These are phyloP conservation scores for Cladorrhinum sp. DNA, from an alignment of 2,329 filamentous ascomycete species.

Conservation along the genomic window DNA sequence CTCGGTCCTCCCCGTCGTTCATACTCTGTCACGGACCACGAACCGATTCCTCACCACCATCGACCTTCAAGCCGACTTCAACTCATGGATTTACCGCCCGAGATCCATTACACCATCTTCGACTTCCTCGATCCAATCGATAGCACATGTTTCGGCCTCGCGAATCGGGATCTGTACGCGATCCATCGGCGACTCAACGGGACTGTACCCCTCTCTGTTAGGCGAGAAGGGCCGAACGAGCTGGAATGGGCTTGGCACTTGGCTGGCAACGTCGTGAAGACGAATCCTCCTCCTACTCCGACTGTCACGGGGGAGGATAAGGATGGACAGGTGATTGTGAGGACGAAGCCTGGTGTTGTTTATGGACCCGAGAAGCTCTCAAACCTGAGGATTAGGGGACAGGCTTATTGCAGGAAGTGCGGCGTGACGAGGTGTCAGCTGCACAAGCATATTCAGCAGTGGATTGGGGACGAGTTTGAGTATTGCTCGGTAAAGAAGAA, in stretches of 20 bases:
- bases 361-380: conserved; percentile 35
- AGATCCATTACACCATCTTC: conserved; percentile 59
- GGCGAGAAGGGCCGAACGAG: conserved; percentile 59
- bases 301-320: neutral
- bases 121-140: conserved; percentile 64
- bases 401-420: conserved; percentile 62
- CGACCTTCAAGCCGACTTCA: conserved; percentile 44
- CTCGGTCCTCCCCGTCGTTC: conserved; percentile 51
- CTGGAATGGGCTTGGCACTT: conserved; percentile 63
- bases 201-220: conserved; percentile 52
- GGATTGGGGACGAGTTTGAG: conserved; percentile 55
- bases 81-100: conserved; percentile 53
- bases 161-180: conserved; percentile 55
- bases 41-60: conserved; percentile 51
- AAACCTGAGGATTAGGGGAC: conserved; percentile 52
- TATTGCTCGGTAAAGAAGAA: conserved; percentile 60
- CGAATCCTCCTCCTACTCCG: conserved; percentile 20
- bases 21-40: conserved; percentile 59
- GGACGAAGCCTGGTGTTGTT: conserved; percentile 1
- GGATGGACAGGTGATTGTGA: neutral
- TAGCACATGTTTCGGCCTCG: conserved; percentile 59
- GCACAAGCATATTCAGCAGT: conserved; percentile 58
- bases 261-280: conserved; percentile 45
- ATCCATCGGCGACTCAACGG: conserved; percentile 57
- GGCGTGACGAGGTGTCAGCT: conserved; percentile 60